Evolutionary conservation across 2,329 filamentous ascomycete genomes (phyloP).

Genomic region (Epichloe typhina): DNA sequence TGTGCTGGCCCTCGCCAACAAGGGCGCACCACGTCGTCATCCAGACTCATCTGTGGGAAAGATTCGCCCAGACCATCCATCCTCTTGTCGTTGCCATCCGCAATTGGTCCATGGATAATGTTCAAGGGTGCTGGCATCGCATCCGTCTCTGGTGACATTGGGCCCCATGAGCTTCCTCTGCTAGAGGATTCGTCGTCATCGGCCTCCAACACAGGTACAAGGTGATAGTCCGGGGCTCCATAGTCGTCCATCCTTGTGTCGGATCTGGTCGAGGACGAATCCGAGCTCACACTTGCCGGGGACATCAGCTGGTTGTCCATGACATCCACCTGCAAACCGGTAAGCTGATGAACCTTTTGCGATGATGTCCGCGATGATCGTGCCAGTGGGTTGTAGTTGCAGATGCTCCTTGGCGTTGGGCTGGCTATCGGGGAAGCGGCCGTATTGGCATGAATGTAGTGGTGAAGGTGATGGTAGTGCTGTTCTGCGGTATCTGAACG

Average conservation of each 20-base stretch:
- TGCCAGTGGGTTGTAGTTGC: not conserved
- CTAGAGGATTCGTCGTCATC: conserved; percentile 10
- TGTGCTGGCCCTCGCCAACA: conserved; percentile 12
- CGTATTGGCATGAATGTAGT: not conserved
- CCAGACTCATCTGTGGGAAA: not conserved
- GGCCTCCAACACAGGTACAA: conserved; percentile 9
- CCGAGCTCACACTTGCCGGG: conserved; percentile 2
- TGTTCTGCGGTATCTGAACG: not conserved
- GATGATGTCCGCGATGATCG: conserved; percentile 15
- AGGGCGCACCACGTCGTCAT: conserved; percentile 4
- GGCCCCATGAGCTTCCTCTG: conserved; percentile 11
- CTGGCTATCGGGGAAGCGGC: not conserved
- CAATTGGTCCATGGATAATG: not conserved
- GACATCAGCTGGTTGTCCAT: conserved; percentile 5
- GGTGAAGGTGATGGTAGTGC: not conserved
- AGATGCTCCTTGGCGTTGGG: not conserved
- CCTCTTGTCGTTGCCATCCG: conserved; percentile 4
- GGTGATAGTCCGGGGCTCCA: conserved; percentile 2
- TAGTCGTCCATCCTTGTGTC: not conserved
- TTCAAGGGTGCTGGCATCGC: conserved; percentile 6
- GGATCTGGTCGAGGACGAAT: conserved; percentile 3
- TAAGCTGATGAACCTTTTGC: conserved; percentile 29
- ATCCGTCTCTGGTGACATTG: conserved; percentile 8
- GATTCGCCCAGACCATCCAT: conserved; percentile 1
- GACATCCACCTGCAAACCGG: conserved; percentile 24